Base-by-base conservation (phyloP, 177 flowering plant genomes). In the Telopea speciosissima region DNA sequence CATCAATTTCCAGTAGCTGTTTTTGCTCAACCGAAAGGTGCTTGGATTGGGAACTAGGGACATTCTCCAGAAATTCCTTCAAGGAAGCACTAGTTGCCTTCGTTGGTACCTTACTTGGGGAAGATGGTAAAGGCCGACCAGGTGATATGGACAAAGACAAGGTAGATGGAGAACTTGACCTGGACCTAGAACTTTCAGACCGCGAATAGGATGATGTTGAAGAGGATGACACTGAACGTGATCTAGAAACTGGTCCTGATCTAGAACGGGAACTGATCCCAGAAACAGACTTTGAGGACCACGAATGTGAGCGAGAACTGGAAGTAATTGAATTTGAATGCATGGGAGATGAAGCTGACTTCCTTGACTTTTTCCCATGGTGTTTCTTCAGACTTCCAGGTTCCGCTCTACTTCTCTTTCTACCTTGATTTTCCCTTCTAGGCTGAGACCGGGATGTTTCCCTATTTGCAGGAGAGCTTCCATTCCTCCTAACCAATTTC, bases 71-170 rank as follows among this genome's bases (percentile, higher is more conserved):
- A 31, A 36, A 54, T 59, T 65, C 72, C 60, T 77, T 73, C n/a
- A 22, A 52, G 16, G 67, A 70, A 45, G 17, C 24, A 64, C 68
- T 26, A 62, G 60, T 67, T 36, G 33, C 58, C 66, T 74, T 73
- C 68, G 63, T 56, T 62, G 68, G 69, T n/a, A 13, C 63, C 74
- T 79, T 74, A 65, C 69, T 79, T 71, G 76, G 74, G 73, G 81
- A 67, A 59, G 81, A 75, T 40, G 68, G 73, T 68, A 78, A 58
- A 31, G 71, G 77, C 42, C 8, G 73, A 60, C 74, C 68, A 23
- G 49, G 67, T 67, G 81, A 78, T 2, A 71, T 73, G 71, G 81
- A 80, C 63, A 74, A 56, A 65, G 85, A 79, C 74, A 78, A 64
- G 10, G 83, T 79, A 66, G 75, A 73, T 24, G 77, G 76, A 49